These are phyloP conservation scores for Cytospora leucostoma DNA, from an alignment of 2,329 filamentous ascomycete species.

Conservation along the genomic window DNA sequence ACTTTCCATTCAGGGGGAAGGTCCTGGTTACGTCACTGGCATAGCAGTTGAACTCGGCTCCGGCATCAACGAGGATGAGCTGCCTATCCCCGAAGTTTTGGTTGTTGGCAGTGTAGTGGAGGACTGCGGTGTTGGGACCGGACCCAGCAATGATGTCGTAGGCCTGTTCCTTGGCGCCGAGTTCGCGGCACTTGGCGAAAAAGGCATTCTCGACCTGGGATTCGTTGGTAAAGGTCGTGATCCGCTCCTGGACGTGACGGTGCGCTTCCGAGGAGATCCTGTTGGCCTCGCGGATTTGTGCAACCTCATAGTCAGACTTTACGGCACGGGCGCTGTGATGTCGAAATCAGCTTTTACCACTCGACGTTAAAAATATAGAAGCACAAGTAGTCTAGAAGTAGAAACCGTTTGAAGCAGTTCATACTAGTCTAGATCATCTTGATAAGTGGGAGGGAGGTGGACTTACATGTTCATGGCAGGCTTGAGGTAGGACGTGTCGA, in stretches of 20 bases:
- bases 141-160: conserved; percentile 89
- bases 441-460: background rate
- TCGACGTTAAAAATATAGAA: too few relatives aligned
- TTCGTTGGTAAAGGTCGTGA: conserved; percentile 71
- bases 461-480: conserved; percentile 68
- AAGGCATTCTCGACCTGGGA: conserved; percentile 82
- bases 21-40: conserved; percentile 89
- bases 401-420: background rate
- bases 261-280: conserved; percentile 78
- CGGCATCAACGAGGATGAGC: conserved; percentile 82
- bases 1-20: conserved; percentile 72
- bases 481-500: conserved; percentile 58
- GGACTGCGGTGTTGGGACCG: conserved; percentile 77
- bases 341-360: too few relatives aligned
- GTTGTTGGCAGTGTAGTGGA: conserved; percentile 87
- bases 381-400: background rate
- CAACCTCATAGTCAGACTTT: conserved; percentile 85
- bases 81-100: conserved; percentile 68
- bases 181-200: conserved; percentile 68
- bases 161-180: conserved; percentile 74
- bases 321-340: conserved; percentile 63
- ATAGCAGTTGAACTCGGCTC: conserved; percentile 82
- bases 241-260: conserved; percentile 65
- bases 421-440: background rate
- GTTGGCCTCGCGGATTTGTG: conserved; percentile 78